A percentile compares a stretch with the other conserved stretches of the same genome.
Evolutionary conservation across 2,329 filamentous ascomycete genomes (phyloP).

Genomic region (Neofusicoccum ribis): DNA sequence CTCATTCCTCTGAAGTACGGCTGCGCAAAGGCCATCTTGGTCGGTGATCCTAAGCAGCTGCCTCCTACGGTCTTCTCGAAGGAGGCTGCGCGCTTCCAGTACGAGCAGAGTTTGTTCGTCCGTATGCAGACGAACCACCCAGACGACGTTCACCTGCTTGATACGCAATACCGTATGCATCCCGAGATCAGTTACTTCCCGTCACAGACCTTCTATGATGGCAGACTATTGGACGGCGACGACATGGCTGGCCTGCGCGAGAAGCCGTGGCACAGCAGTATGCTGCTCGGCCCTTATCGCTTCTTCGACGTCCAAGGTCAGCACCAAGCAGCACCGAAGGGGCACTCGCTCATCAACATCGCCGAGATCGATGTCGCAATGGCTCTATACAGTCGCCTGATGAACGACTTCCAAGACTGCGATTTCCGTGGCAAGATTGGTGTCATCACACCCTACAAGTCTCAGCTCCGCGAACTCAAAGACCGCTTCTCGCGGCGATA

Average conservation of each 20-base stretch:
- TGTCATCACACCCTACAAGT: slow-evolving; percentile 98
- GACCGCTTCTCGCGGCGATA: slow-evolving; percentile 71
- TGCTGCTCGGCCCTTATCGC: slow-evolving; percentile 83
- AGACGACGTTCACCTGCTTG: slow-evolving; percentile 86
- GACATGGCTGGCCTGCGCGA: slow-evolving; percentile 76
- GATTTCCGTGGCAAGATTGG: slow-evolving; percentile 84
- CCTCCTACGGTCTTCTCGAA: slow-evolving; percentile 95
- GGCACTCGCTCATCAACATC: slow-evolving; percentile 86
- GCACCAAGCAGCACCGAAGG: slow-evolving; percentile 76
- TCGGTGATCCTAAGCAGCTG: slow-evolving; percentile 95
- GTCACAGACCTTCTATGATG: slow-evolving; percentile 88
- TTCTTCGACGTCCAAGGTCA: slow-evolving; percentile 96
- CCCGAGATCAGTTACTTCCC: slow-evolving; percentile 93
- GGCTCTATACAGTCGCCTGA: slow-evolving; percentile 78
- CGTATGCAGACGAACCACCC: slow-evolving; percentile 95
- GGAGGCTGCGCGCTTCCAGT: slow-evolving; percentile 87
- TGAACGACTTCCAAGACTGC: slow-evolving; percentile 65
- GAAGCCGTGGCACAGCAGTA: slow-evolving; percentile 82
- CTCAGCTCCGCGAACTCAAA: slow-evolving; percentile 80
- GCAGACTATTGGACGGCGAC: slow-evolving; percentile 77
- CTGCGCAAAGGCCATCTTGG: slow-evolving; percentile 92
- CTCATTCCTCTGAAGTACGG: slow-evolving; percentile 97
- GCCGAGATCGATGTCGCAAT: slow-evolving; percentile 86
- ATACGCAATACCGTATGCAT: slow-evolving; percentile 99
- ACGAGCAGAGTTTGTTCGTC: slow-evolving; percentile 97